Evolutionary conservation across 2,329 filamentous ascomycete genomes (phyloP).

Genomic region (Pseudogymnoascus verrucosus): DNA sequence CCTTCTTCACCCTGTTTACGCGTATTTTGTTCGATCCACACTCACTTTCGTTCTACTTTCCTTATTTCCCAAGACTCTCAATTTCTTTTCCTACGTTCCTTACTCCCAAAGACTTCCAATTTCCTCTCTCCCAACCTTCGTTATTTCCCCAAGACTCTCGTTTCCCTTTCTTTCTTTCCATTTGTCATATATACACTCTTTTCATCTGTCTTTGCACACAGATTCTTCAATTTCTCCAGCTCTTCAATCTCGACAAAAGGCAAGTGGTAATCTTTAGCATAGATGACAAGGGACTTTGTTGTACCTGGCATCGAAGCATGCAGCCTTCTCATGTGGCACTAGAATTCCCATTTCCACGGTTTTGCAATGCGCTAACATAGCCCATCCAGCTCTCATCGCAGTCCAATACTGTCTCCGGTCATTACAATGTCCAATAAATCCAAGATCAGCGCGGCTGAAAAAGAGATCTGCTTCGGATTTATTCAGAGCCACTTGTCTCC

Average conservation of each 20-base stretch:
- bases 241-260: background rate
- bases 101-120: background rate
- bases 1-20: background rate
- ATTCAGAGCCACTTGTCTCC: too few species aligned
- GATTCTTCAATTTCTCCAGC: background rate
- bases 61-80: background rate
- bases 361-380: background rate
- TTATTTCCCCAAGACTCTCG: background rate
- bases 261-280: background rate
- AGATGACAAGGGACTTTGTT: background rate
- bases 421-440: background rate
- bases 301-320: background rate
- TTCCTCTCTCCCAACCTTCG: background rate
- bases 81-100: background rate
- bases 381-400: background rate
- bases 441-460: conserved; percentile 2
- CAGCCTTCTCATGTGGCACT: background rate
- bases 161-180: background rate
- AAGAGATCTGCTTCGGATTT: conserved; percentile 3
- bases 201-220: background rate
- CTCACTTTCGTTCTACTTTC: background rate
- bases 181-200: conserved; percentile 1
- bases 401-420: background rate
- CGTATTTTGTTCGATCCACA: background rate
- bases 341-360: background rate